phyloP scores from a whole-genome alignment of 2,329 filamentous ascomycete genomes.

The Colletotrichum falcatum region DNA sequence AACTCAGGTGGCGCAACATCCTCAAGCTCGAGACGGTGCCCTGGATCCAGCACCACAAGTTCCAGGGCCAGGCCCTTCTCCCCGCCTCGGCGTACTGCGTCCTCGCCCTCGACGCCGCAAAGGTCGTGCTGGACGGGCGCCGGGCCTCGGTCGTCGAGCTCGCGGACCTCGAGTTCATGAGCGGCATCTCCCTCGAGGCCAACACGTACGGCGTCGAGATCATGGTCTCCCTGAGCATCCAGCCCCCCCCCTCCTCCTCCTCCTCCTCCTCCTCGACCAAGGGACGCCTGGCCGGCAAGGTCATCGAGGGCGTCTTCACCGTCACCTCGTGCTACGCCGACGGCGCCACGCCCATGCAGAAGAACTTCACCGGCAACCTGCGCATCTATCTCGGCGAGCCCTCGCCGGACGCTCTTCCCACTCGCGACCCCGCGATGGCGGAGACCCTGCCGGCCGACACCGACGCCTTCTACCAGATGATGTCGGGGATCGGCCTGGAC shows the following conservation, averaged over 20 bases:
- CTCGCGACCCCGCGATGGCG: slow-evolving; percentile 39
- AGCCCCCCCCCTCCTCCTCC: too few relatives aligned
- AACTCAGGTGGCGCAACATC: slow-evolving; percentile 43
- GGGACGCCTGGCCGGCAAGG: slow-evolving; percentile 26
- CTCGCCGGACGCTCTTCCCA: slow-evolving; percentile 38
- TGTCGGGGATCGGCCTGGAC: slow-evolving; percentile 42
- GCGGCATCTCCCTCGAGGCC: slow-evolving; percentile 49
- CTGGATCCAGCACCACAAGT: slow-evolving; percentile 55
- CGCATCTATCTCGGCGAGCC: slow-evolving; percentile 43
- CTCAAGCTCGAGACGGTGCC: slow-evolving; percentile 42
- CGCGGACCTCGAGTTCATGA: slow-evolving; percentile 48
- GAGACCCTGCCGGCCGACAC: slow-evolving; percentile 41
- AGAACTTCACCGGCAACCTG: slow-evolving; percentile 42
- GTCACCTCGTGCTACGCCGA: slow-evolving; percentile 40
- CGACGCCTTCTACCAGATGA: slow-evolving; percentile 42
- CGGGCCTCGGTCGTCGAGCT: slow-evolving; percentile 48
- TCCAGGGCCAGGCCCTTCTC: slow-evolving; percentile 55
- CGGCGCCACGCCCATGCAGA: slow-evolving; percentile 37
- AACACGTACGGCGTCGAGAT: slow-evolving; percentile 44
- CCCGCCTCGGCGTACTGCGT: slow-evolving; percentile 58
- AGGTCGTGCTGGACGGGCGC: slow-evolving; percentile 44
- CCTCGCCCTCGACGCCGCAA: slow-evolving; percentile 58
- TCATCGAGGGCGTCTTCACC: slow-evolving; percentile 39
- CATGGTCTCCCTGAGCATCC: slow-evolving; percentile 42
- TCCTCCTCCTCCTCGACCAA: too few relatives aligned